Base-by-base conservation (phyloP, 148 eudicot species). In the Amaranthus palmeri region DNA sequence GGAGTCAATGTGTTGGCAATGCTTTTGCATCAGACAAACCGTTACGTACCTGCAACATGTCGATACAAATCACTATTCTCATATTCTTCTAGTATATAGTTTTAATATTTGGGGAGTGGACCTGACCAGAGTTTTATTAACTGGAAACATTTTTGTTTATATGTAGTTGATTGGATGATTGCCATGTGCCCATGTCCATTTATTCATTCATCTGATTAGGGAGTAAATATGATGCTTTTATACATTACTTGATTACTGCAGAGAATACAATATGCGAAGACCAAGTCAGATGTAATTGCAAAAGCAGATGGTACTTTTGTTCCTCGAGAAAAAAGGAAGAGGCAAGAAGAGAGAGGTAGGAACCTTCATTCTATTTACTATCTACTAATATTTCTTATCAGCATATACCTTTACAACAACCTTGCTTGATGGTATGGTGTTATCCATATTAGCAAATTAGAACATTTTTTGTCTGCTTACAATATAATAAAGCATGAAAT, bases 251-350 rank as follows among this genome's bases (percentile, higher is more conserved):
- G 68, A 2, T 70, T 72, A 15, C 65, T 59, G 73, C 89, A 93
- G 97, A 84, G 96, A 82, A 93, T 93, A 80, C 97, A 93, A 77
- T 91, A 86, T 79, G 97, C 98, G 49, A 91, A 86, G 83, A 87
- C 97, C 45, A 93, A 89, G 78, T 93, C 97, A 48, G 97, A 93
- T 80, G 59, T 93, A 67, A 77, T 93, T 75, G 96, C 97, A 40
- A 93, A 91, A 79, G 92, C 96, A 55, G 98, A 93, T 83, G 98
- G 97, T 48, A 81, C 97, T 70, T 91, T 89, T 77, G 86, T 89
- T 73, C 97, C 96, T 3, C 85, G 98, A 66, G 98, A 93, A 73
- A 91, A 86, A 78, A 82, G 87, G 72, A 93, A 88, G 91, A 87
- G 81, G 81, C 96, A 86, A 3, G 98, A 93, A 44, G 98, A 93